Evolutionary conservation across 202 grass and related monocot species (phyloP).

Genomic region (Schoenoplectus triqueter): DNA sequence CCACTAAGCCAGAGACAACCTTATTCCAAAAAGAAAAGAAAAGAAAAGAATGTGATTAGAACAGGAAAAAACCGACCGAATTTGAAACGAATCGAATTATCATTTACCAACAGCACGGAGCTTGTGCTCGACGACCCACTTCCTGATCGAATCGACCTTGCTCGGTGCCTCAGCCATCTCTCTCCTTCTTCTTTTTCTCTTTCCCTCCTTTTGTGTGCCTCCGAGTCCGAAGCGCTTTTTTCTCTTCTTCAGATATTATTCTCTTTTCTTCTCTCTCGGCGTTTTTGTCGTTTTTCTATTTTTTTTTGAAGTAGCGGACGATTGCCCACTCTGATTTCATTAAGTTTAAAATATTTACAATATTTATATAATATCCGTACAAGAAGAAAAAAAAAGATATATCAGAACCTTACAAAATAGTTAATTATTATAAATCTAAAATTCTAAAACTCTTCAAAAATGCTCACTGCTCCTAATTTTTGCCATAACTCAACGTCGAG

Average conservation of each 20-base stretch:
- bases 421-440: no score
- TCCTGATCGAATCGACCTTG: constrained; percentile 78
- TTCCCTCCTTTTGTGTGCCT: background rate
- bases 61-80: background rate
- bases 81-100: background rate
- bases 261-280: background rate
- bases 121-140: constrained; percentile 97
- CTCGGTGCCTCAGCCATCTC: constrained; percentile 76
- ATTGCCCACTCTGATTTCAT: no score
- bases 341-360: no score
- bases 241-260: background rate
- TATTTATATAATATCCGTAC: no score
- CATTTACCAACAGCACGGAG: constrained; percentile 87
- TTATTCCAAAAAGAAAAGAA: constrained; percentile 29
- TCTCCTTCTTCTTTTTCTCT: constrained; percentile 30
- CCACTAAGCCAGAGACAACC: constrained; percentile 89
- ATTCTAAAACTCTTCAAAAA: no score
- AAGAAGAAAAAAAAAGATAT: no score
- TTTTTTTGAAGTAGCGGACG: no score
- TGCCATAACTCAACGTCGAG: no score
- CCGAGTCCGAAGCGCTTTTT: constrained; percentile 33
- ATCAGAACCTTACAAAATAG: no score
- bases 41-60: background rate
- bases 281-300: background rate
- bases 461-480: no score